Evolutionary conservation across 805 yeast genomes (phyloP).

Genomic region (Metschnikowia lachancei): DNA sequence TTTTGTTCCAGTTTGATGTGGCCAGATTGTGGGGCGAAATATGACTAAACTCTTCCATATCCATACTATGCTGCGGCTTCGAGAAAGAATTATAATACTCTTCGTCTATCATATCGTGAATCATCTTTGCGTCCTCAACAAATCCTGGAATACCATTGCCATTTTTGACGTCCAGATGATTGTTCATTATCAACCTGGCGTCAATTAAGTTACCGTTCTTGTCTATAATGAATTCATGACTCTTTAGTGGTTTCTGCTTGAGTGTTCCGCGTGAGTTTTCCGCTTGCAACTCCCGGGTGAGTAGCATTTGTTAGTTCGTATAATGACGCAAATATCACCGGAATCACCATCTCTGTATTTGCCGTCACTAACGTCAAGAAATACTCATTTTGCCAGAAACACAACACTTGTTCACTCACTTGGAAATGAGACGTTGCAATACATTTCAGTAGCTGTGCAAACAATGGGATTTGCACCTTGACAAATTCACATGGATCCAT

Average conservation of each 20-base stretch:
- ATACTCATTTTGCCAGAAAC: conserved; percentile 93
- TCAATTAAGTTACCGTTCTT: conserved; percentile 45
- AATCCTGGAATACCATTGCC: conserved; percentile 18
- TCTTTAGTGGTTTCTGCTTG: conserved; percentile 37
- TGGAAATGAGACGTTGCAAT: conserved; percentile 95
- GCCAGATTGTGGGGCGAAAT: conserved; percentile 45
- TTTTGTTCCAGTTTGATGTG: conserved; percentile 83
- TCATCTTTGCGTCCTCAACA: conserved; percentile 18
- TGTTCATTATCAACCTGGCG: conserved; percentile 24
- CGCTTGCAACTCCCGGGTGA: conserved; percentile 45
- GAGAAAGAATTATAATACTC: conserved; percentile 44
- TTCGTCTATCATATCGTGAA: conserved; percentile 42
- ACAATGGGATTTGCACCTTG: conserved; percentile 87
- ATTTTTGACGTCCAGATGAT: conserved; percentile 22
- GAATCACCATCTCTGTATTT: conserved; percentile 86
- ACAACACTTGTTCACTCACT: conserved; percentile 91
- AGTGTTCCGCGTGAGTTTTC: too few species aligned
- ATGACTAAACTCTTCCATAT: conserved; percentile 32
- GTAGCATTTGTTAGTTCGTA: conserved; percentile 71
- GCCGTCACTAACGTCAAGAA: conserved; percentile 88
- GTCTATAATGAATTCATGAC: conserved; percentile 39
- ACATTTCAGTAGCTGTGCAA: conserved; percentile 91
- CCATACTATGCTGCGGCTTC: conserved; percentile 32
- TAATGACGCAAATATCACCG: conserved; percentile 85
- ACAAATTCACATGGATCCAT: conserved; percentile 91